Base-by-base conservation (phyloP, 805 yeast species). In the Starmera dryadoides region DNA sequence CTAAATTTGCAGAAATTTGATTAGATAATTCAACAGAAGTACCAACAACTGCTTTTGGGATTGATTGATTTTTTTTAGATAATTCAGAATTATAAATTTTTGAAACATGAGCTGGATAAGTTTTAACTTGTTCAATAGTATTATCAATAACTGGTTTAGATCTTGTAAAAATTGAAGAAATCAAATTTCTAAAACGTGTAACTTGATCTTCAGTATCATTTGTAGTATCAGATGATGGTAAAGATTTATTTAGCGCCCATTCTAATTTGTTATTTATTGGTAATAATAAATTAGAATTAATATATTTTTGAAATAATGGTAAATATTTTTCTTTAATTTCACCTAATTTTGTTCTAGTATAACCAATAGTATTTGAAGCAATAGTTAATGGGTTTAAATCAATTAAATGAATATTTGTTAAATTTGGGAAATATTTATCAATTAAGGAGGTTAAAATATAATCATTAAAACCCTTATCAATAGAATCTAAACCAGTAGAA, bases 31-130 rank as follows among this genome's bases (percentile, higher is more conserved):
- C 38, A 4, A 20, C 18, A 3, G 33, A 29, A 20, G 38, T 35
- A 4, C 16, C 23, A 6, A 22, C 33, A 9, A 35, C 22, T 6
- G 38, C 38, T 22, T 35, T 35, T 34, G 37, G 37, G 17, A 35
- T 21, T 8, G 22, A 18, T 29, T 35, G 14, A 15, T 35, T 19
- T 4, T 6, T 8, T 17, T 35, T 30, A 3, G 15, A 5, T 15
- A 35, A 30, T 8, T 29, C 23, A 14, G 18, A 19, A 12, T 35
- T 21, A 21, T 29, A 35, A n/a, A 35, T n/a, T 11, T 19, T 15
- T 11, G 38, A 20, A 14, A 35, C 30, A 10, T 35, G 30, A 14
- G 33, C 11, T 21, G 38, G 38, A 14, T 35, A 35, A 6, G 14
- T 6, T 20, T 29, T 35, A 9, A 35, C 21, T 4, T 5, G 2